Base-by-base conservation (phyloP, 2,329 filamentous ascomycete genomes). In the Chrysoporthe cubensis region DNA sequence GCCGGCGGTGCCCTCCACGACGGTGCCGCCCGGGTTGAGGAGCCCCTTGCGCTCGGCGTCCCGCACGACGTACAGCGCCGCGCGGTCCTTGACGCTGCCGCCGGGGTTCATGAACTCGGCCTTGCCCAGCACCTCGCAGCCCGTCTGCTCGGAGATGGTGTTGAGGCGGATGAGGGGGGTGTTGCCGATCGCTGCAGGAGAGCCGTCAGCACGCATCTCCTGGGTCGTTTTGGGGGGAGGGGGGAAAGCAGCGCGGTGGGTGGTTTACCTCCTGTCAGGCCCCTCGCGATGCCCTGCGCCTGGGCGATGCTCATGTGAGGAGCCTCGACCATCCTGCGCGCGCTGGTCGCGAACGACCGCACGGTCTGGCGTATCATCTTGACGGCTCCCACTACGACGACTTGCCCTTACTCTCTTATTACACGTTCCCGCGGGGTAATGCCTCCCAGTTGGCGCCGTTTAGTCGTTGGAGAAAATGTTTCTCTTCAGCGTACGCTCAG, bases 101-200 rank as follows among this genome's bases (percentile, higher is more conserved):
- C 96, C 96, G 1, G 96, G 96, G 84, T 99, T 99, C 85, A 97
- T 96, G 83, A 99, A 99, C 79, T 99, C 96, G 74, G 96, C 94
- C 80, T 99, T 99, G 76, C 95, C 96, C 52, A 98, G 89, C 68
- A 99, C 85, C 74, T 97, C 92, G 85, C 96, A 98, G 72, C 94
- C 94, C 0, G 96, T 98, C 76, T 96, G 87, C 69, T 93, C 89
- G 52, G 95, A 98, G 73, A 98, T 89, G 70, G 85, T 88, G 80
- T 97, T 95, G 62, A 99, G 85, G 61, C 92, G 90, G 79, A 99
- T 97, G 65, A 99, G 87, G 1, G 96, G 95, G 0, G 96, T 99
- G 80, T 98, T 98, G 71, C 96, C 96, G 81, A 99, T 98, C 66
- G 96, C 96, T 97, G 57, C n/a, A 8, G 8, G 14, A 16, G 32